Base-by-base conservation (phyloP, 2,329 filamentous ascomycete species). In the Venturia effusa region DNA sequence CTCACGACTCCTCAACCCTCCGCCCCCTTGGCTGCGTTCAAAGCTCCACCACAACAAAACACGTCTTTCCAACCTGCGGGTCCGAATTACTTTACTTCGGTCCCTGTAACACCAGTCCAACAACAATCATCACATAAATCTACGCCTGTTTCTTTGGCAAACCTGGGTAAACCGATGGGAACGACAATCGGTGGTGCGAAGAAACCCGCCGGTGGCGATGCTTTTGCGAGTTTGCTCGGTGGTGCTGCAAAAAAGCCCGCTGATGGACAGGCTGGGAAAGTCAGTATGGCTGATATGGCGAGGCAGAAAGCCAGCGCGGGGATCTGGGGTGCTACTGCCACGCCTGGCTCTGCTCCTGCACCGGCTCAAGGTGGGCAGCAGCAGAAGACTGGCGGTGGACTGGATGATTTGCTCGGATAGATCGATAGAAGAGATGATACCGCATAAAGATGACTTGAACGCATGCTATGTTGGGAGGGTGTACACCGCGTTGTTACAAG, bases 231-330 rank as follows among this genome's bases (percentile, higher is more conserved):
- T 24, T 81, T 99, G 40, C 95, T 95, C 85, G 87, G 87, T 34
- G 90, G 86, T 67, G 83, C 83, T 13, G 92, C 92, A 80, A 77
- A 82, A 1, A 81, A 77, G 66, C 83, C 86, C 1, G 80, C 82
- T 15, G 80, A 79, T 11, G 79, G 81, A 63, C 82, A 86, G 65
- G 88, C 88, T 0, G 51, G 51, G 51, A 57, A 57, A 6, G 87
- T 91, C 61, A 92, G 92, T 64, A 83, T 99, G 77, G 92, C 92
- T 37, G 92, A 96, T 74, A 85, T 99, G 75, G 93, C 92, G n/a
- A 97, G 97, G 80, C 92, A 97, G 77, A 97, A 97, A 82, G 94
- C 92, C 65, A 92, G 87, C 70, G 92, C 92, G 19, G 92, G 92
- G 8, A 90, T 99, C 67, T 99, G 95, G 92, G 94, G 93, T 22